These are phyloP conservation scores for Cryptosporidium andersoni DNA, from an alignment of 169 alveolate species.

Conservation along the genomic window DNA sequence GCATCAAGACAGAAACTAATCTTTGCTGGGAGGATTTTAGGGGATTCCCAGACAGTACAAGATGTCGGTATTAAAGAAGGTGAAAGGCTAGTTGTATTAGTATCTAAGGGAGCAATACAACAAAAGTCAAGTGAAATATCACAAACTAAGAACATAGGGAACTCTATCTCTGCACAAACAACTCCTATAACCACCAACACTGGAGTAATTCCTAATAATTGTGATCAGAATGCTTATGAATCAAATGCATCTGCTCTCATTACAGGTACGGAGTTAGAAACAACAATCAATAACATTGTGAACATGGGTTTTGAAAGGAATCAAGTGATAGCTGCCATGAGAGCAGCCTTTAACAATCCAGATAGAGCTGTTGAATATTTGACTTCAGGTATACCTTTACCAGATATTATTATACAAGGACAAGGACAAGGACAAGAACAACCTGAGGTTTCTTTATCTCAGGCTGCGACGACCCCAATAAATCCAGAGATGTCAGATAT, in stretches of 20 bases:
- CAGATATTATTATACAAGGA: conserved; percentile 79
- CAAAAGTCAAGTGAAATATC: conserved; percentile 55
- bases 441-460: conserved; percentile 24
- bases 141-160: conserved; percentile 29
- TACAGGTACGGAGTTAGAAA: conserved; percentile 80
- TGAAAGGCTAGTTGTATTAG: conserved; percentile 81
- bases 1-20: conserved; percentile 78
- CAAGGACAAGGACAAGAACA: conserved; percentile 58
- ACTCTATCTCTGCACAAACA: conserved; percentile 57
- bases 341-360: conserved; percentile 94
- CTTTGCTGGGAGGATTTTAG: conserved; percentile 81
- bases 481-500: conserved; percentile 15
- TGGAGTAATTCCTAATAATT: neutral
- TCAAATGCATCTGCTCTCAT: conserved; percentile 72
- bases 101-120: conserved; percentile 74
- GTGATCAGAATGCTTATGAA: conserved; percentile 62
- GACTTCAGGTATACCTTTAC: conserved; percentile 83
- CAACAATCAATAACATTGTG: conserved; percentile 80
- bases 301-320: conserved; percentile 92
- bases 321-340: conserved; percentile 87
- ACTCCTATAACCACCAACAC: conserved; percentile 1
- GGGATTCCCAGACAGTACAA: conserved; percentile 72
- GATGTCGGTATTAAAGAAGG: conserved; percentile 79
- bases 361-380: conserved; percentile 95
- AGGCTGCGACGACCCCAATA: no score